A percentile compares a stretch with the other conserved stretches of the same genome.
phyloP scores from a whole-genome alignment of 176 grass and related monocot genomes.

The Alopecurus myosuroides region DNA sequence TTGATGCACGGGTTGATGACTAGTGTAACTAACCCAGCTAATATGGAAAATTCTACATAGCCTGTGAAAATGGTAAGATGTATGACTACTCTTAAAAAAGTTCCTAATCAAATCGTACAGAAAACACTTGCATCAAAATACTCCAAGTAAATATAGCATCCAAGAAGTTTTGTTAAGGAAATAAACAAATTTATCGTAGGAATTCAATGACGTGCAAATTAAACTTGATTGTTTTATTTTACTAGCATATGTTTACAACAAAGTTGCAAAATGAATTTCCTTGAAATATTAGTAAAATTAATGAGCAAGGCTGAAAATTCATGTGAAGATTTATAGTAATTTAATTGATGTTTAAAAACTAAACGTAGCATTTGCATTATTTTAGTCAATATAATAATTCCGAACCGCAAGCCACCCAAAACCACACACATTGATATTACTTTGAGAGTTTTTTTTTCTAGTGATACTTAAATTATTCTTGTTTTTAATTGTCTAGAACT shows the following conservation, averaged over 20 bases:
- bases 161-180: not conserved
- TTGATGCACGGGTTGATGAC: too few species aligned
- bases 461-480: not conserved
- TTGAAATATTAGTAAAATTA: too few species aligned
- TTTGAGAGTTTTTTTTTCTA: not conserved
- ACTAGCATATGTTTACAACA: not conserved
- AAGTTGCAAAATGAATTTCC: not conserved
- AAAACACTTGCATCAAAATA: not conserved
- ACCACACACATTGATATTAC: not conserved
- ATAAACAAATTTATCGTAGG: not conserved
- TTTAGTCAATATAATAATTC: not conserved
- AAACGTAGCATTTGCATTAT: not conserved
- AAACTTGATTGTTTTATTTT: not conserved
- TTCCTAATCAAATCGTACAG: not conserved
- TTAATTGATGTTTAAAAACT: not conserved
- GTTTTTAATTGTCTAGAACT: slow-evolving; percentile 52
- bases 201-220: not conserved
- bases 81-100: not conserved
- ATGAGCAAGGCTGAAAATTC: not conserved
- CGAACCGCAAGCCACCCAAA: not conserved
- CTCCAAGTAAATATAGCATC: not conserved
- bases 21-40: not conserved
- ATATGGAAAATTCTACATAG: not conserved
- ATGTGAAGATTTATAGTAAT: not conserved
- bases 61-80: not conserved